Evolutionary conservation across 2,329 filamentous ascomycete genomes (phyloP).

Genomic region (Trichothecium sympodiale): DNA sequence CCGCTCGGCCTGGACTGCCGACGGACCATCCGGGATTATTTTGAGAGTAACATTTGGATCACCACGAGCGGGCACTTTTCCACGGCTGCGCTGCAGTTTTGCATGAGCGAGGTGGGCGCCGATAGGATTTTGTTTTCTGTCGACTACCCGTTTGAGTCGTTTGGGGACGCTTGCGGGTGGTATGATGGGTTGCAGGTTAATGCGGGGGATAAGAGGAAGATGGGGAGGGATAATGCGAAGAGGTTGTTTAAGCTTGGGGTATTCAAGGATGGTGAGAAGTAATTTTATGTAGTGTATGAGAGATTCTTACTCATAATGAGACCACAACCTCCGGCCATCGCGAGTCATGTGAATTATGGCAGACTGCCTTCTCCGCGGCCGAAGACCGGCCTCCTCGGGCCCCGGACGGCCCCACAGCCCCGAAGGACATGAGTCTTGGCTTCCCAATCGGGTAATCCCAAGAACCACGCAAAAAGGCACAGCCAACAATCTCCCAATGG

Average conservation of each 20-base stretch:
- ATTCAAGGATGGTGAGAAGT: constrained; percentile 26
- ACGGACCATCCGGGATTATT: constrained; percentile 40
- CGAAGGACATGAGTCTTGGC: too few relatives aligned
- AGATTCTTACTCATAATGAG: too few relatives aligned
- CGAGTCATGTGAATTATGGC: too few relatives aligned
- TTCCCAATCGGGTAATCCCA: too few relatives aligned
- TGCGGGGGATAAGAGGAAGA: constrained; percentile 23
- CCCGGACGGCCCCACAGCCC: too few relatives aligned
- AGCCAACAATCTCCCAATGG: too few relatives aligned
- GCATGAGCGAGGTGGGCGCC: constrained; percentile 33
- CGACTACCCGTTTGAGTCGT: constrained; percentile 41
- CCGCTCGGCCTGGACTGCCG: constrained; percentile 34
- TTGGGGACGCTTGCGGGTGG: constrained; percentile 29
- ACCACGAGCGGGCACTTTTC: constrained; percentile 47
- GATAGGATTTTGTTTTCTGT: constrained; percentile 41
- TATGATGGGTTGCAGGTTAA: constrained; percentile 24
- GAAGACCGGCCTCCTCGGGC: too few relatives aligned
- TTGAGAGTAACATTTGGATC: constrained; percentile 43
- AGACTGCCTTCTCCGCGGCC: too few relatives aligned
- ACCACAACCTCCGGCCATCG: too few relatives aligned
- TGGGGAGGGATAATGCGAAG: constrained; percentile 32
- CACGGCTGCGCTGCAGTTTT: constrained; percentile 38
- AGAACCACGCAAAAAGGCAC: too few relatives aligned
- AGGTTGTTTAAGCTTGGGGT: constrained; percentile 24
- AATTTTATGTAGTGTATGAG: too few relatives aligned